Evolutionary conservation across 192 early-diverging fungal species (phyloP).

Genomic region (Thamnidium elegans): DNA sequence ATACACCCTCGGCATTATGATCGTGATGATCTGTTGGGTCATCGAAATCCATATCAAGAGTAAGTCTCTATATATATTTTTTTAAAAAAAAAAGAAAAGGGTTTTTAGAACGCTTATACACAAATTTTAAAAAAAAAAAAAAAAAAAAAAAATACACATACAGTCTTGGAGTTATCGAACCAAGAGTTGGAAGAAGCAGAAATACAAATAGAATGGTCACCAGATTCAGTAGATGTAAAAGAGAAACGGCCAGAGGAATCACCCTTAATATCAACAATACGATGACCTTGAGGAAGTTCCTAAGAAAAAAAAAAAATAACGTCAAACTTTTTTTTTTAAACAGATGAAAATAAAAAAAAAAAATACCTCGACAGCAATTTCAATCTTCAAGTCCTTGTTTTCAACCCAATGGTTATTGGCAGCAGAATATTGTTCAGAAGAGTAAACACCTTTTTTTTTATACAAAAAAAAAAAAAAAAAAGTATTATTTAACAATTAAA

Average conservation of each 20-base stretch:
- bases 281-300: conserved; percentile 46
- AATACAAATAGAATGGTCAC: conserved; percentile 92
- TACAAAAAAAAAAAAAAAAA: too few relatives aligned
- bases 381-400: conserved; percentile 61
- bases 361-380: conserved; percentile 70
- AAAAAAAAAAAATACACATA: too few relatives aligned
- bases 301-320: too few relatives aligned
- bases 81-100: conserved; percentile 3
- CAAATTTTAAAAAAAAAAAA: background rate
- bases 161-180: conserved; percentile 68
- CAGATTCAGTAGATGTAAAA: conserved; percentile 86
- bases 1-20: conserved; percentile 33
- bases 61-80: conserved; percentile 49
- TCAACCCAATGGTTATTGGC: conserved; percentile 54
- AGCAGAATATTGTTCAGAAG: conserved; percentile 79
- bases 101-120: too few relatives aligned
- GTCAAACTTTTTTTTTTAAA: background rate
- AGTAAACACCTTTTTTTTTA: conserved; percentile 64
- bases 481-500: too few relatives aligned
- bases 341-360: background rate
- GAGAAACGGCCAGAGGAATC: conserved; percentile 75
- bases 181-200: conserved; percentile 62
- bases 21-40: conserved; percentile 34
- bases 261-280: conserved; percentile 79
- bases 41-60: conserved; percentile 46